Conservation (phyloP, 352 stramenopile genomes). For the Globisporangium recalcitrans region DNA sequence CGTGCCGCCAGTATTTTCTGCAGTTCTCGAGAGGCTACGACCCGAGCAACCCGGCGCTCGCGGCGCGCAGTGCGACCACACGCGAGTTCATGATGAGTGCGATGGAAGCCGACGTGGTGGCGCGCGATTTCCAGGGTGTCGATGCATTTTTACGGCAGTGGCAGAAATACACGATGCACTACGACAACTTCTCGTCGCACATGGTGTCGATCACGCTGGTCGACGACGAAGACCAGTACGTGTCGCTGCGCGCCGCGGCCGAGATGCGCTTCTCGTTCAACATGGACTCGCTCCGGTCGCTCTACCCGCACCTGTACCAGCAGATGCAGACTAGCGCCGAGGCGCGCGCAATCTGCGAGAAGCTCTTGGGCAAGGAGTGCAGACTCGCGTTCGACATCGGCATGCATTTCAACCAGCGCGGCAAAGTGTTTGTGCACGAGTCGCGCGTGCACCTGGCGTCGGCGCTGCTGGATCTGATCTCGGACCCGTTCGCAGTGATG, state of each 20-base stretch:
- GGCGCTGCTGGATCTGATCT: constrained; percentile 31
- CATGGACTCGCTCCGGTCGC: constrained; percentile 32
- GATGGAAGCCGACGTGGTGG: constrained; percentile 33
- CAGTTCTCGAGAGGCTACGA: constrained; percentile 41
- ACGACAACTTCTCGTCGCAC: constrained; percentile 27
- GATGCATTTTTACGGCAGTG: constrained; percentile 43
- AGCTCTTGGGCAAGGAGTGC: constrained; percentile 28
- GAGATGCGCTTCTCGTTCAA: constrained; percentile 39
- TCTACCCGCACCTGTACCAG: constrained; percentile 43
- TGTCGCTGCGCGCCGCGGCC: constrained; percentile 30
- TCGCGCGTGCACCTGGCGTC: constrained; percentile 44
- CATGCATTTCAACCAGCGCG: constrained; percentile 30
- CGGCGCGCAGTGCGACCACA: not conserved
- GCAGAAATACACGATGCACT: constrained; percentile 55
- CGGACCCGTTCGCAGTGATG: constrained; percentile 29
- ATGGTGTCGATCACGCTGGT: constrained; percentile 26
- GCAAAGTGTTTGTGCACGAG: constrained; percentile 24
- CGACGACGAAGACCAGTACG: constrained; percentile 29
- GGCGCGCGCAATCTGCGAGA: constrained; percentile 17
- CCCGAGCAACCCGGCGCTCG: constrained; percentile 14
- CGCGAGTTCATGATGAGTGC: constrained; percentile 31
- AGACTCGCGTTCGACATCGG: constrained; percentile 27
- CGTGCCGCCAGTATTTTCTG: constrained; percentile 41
- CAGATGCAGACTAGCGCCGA: constrained; percentile 21
- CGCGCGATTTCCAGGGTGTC: constrained; percentile 41